Evolutionary conservation across 163 green algal species (phyloP).

Genomic region (Coccomyxa subellipsoidea): DNA sequence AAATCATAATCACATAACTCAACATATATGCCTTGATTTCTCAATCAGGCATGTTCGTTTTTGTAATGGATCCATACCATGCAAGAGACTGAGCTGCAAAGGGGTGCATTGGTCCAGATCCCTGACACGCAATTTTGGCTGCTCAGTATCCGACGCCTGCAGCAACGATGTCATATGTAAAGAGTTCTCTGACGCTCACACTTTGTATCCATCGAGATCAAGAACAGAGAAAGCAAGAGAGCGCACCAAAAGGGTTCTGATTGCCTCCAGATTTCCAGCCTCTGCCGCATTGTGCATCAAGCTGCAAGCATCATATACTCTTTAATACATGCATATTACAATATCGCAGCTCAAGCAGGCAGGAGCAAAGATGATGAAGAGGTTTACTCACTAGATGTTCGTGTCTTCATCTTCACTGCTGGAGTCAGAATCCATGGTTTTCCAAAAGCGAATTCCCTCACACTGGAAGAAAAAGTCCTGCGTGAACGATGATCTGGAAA

Average conservation of each 20-base stretch:
- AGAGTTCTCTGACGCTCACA: neutral
- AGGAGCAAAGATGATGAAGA: too few relatives aligned
- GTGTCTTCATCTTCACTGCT: neutral
- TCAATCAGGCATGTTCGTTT: too few relatives aligned
- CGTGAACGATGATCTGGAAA: too few relatives aligned
- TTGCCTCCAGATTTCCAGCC: conserved; percentile 34
- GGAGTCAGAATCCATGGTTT: neutral
- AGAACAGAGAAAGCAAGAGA: neutral
- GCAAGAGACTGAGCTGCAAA: conserved; percentile 69
- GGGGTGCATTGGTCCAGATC: conserved; percentile 54
- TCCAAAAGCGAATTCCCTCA: too few relatives aligned
- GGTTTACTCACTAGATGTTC: neutral
- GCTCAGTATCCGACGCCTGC: neutral
- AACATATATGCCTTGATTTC: too few relatives aligned
- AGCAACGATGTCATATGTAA: neutral
- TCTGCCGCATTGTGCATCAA: conserved; percentile 65
- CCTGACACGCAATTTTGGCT: conserved; percentile 22
- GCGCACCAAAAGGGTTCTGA: conserved; percentile 45
- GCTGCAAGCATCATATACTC: conserved; percentile 28
- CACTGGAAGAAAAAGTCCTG: too few relatives aligned
- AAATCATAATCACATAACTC: too few relatives aligned
- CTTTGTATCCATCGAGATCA: too few relatives aligned
- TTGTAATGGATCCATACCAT: conserved; percentile 30
- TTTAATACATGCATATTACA: neutral
- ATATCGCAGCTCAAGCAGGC: neutral